A percentile compares a stretch with the other conserved stretches of the same genome.
These are phyloP conservation scores for Ogataea thermomethanolica DNA, from an alignment of 805 yeast genomes.

Conservation along the genomic window DNA sequence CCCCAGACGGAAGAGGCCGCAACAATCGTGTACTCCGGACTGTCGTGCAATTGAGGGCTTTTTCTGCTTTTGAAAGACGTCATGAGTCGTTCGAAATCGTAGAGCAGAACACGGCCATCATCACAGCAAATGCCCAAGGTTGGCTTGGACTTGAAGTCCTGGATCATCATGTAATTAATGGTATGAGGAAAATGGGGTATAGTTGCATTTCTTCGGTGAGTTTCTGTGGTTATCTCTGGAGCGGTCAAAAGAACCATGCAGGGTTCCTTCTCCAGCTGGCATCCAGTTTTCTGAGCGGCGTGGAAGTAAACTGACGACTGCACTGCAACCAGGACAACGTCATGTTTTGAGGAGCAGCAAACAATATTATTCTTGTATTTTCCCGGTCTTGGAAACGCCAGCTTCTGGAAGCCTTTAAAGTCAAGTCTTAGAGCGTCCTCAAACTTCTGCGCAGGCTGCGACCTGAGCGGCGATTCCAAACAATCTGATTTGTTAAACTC, in stretches of 20 bases:
- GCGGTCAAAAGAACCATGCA: constrained; percentile 38
- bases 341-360: constrained; percentile 19
- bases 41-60: constrained; percentile 7
- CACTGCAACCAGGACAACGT: constrained; percentile 29
- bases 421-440: constrained; percentile 29
- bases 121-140: constrained; percentile 50
- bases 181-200: constrained; percentile 56
- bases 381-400: constrained; percentile 29
- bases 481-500: constrained; percentile 18
- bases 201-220: constrained; percentile 38
- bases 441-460: constrained; percentile 38
- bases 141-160: constrained; percentile 36
- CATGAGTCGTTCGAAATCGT: constrained; percentile 31
- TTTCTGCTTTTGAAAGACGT: constrained; percentile 9
- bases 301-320: constrained; percentile 37
- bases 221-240: constrained; percentile 39
- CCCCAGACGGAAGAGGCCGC: constrained; percentile 61
- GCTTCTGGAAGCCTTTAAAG: constrained; percentile 16
- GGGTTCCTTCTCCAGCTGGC: constrained; percentile 28
- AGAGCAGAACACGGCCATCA: constrained; percentile 49
- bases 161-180: constrained; percentile 46
- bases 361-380: constrained; percentile 42
- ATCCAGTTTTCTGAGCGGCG: constrained; percentile 30
- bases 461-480: constrained; percentile 23
- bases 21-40: constrained; percentile 30